These are phyloP conservation scores for Hyphodiscus hymeniophilus DNA, from an alignment of 495 filamentous ascomycete genomes.

Conservation along the genomic window DNA sequence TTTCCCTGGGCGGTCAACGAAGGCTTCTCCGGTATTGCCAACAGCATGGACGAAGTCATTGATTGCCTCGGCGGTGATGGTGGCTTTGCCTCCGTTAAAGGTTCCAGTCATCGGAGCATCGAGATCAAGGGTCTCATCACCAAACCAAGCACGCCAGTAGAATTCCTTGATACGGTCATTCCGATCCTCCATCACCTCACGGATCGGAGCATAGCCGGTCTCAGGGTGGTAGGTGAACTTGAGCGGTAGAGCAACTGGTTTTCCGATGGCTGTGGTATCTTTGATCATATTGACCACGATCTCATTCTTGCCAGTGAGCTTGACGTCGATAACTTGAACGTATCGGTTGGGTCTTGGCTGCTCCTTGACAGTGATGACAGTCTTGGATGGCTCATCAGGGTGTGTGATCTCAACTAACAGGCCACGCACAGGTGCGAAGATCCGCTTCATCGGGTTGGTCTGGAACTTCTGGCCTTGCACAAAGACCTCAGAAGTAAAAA, in stretches of 20 bases:
- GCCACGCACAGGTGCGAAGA: slow-evolving; percentile 77
- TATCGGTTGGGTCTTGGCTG: slow-evolving; percentile 53
- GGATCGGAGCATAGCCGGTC: slow-evolving; percentile 88
- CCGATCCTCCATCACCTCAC: slow-evolving; percentile 87
- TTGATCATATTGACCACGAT: slow-evolving; percentile 83
- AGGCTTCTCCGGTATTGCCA: slow-evolving; percentile 96
- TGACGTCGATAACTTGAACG: slow-evolving; percentile 78
- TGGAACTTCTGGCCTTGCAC: slow-evolving; percentile 95
- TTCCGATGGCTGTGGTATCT: slow-evolving; percentile 72
- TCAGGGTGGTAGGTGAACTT: slow-evolving; percentile 89
- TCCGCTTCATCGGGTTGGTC: slow-evolving; percentile 87
- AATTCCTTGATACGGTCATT: slow-evolving; percentile 97
- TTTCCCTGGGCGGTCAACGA: slow-evolving; percentile 93
- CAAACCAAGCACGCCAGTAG: slow-evolving; percentile 96
- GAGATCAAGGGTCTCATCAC: slow-evolving; percentile 74
- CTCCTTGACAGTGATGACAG: slow-evolving; percentile 68
- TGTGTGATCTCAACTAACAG: slow-evolving; percentile 81
- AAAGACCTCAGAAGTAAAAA: slow-evolving; percentile 92
- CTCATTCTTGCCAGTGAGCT: slow-evolving; percentile 63
- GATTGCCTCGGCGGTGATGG: slow-evolving; percentile 83
- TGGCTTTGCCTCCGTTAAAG: slow-evolving; percentile 81
- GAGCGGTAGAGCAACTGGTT: slow-evolving; percentile 71
- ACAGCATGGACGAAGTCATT: slow-evolving; percentile 98
- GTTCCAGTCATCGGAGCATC: slow-evolving; percentile 73
- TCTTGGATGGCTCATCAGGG: slow-evolving; percentile 70